Conservation (phyloP, 106 monocot species). For the Apostasia shenzhenica region DNA sequence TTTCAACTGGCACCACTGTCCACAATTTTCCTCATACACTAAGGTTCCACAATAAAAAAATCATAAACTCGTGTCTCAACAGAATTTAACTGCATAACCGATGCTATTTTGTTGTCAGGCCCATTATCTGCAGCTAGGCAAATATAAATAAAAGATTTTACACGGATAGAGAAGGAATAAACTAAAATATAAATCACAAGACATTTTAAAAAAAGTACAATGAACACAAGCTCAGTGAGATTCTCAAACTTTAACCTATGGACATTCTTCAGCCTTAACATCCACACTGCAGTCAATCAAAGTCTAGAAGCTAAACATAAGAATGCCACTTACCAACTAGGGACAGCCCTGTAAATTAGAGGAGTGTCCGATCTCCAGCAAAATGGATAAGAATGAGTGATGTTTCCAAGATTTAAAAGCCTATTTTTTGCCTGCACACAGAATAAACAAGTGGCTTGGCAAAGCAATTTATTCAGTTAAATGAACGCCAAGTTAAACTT, state of each 20-base stretch:
- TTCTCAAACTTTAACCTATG: too few relatives aligned
- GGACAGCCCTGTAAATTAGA: slow-evolving; percentile 89
- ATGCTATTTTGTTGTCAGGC: too few relatives aligned
- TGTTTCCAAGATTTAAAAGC: slow-evolving; percentile 74
- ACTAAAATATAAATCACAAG: not conserved
- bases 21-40: too few relatives aligned
- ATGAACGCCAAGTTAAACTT: too few relatives aligned
- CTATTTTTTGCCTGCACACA: slow-evolving; percentile 74
- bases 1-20: too few relatives aligned
- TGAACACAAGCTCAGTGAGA: not conserved
- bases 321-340: slow-evolving; percentile 71
- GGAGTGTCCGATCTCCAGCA: slow-evolving; percentile 99
- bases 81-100: too few relatives aligned
- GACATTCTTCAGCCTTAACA: too few relatives aligned
- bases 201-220: not conserved
- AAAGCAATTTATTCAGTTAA: not conserved
- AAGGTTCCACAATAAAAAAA: too few relatives aligned
- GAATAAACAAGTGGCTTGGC: not conserved
- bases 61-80: too few relatives aligned
- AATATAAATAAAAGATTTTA: too few relatives aligned
- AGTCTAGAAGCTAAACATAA: not conserved
- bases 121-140: too few relatives aligned
- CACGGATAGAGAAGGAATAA: not conserved
- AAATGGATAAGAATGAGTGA: slow-evolving; percentile 90
- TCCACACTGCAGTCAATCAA: too few relatives aligned